Base-by-base conservation (phyloP, 495 filamentous ascomycete genomes). In the Trichocladium uniseriatum region DNA sequence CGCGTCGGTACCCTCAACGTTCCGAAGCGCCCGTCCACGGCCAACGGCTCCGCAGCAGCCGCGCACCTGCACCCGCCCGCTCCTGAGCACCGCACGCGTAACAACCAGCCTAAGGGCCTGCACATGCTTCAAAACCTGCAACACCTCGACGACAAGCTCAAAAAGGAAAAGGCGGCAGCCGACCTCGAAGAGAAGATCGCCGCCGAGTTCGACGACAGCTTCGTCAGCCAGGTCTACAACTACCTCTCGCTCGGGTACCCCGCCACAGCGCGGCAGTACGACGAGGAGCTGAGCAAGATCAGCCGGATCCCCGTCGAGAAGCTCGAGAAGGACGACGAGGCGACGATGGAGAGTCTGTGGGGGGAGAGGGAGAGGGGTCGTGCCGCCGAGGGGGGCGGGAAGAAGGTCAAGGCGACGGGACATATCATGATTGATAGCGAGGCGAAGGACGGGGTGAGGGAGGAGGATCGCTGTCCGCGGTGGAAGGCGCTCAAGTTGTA, bases 171-270 rank as follows among this genome's bases (percentile, higher is more conserved):
- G 52, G 73, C 69, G 38, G 67, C 69, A 8, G 62, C 66, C n/a
- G 69, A 70, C 46, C 59, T 67, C 14, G 73, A 75, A 51, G 73
- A 79, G 35, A 59, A 71, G 28, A 73, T 84, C 34, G 70, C 79
- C 11, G 66, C 71, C 40, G 87, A 92, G 59, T 89, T 89, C 56
- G 64, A 81, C 49, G 87, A 94, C 63, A 73, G 67, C n/a, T 91
- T 95, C 67, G 79, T 95, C 35, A 94, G 88, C 3, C 89, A 96
- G 64, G 87, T 96, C 15, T 96, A 90, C 71, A 95, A 96, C 61
- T 96, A 96, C 67, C 74, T 96, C 13, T 94, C 87, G 1, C 76
- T 96, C 18, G 89, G 90, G 3, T 96, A 94, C 62, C 87, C 89
- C 7, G 80, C 85, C 14, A 75, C 89, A 21, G 90, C 89, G 10